Conservation (phyloP, 768 basidiomycete genomes). For the Xerocomus spinulosus region DNA sequence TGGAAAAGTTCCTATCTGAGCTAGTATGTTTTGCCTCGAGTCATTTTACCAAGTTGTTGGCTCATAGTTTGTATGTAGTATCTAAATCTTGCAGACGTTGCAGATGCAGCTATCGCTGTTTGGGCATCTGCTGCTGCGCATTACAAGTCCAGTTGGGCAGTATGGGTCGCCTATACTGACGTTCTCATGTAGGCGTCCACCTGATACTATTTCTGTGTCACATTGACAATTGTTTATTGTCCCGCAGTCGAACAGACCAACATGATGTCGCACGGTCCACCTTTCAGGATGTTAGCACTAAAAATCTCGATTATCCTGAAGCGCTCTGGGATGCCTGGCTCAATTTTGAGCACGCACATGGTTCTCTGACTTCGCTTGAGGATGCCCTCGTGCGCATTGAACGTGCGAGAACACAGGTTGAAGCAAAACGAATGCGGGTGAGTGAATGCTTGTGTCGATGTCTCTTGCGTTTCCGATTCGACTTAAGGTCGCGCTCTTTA, state of each 20-base stretch:
- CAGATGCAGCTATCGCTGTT: conserved; percentile 53
- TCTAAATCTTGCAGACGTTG: conserved; percentile 36
- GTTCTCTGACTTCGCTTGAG: conserved; percentile 64
- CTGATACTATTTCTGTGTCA: neutral
- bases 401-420: conserved; percentile 59
- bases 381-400: conserved; percentile 59
- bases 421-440: conserved; percentile 61
- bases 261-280: conserved; percentile 59
- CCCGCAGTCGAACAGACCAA: conserved; percentile 45
- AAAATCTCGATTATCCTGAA: conserved; percentile 92
- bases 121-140: conserved; percentile 66
- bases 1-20: conserved; percentile 80
- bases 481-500: conserved; percentile 21
- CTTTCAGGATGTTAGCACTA: conserved; percentile 62
- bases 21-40: conserved; percentile 48
- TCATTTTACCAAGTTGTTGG: neutral
- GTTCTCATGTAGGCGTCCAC: conserved; percentile 55
- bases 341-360: conserved; percentile 82
- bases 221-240: neutral
- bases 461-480: neutral
- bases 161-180: conserved; percentile 74
- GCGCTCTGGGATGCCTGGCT: conserved; percentile 89
- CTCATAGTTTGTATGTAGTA: conserved; percentile 37
- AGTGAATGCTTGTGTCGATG: conserved; percentile 6
- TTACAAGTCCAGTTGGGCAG: conserved; percentile 66